Conservation (phyloP, 108 stramenopile genomes). For the Parmales sp. region DNA sequence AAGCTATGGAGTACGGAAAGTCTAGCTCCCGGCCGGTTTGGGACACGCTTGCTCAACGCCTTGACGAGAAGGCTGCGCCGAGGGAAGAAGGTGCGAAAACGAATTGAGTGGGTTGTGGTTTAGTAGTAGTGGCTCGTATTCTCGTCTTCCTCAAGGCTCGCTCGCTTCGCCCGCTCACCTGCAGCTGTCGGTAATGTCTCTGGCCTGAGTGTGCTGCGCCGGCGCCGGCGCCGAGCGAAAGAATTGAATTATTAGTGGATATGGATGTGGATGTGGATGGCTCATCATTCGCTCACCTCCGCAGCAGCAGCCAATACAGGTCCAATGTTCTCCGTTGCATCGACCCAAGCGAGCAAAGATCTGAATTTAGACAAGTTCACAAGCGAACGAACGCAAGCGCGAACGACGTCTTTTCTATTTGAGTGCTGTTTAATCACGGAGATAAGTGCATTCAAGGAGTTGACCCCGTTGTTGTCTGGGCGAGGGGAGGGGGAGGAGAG, state of each 20-base stretch:
- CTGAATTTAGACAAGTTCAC: not conserved
- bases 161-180: no score
- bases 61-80: not conserved
- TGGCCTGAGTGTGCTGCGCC: not conserved
- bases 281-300: no score
- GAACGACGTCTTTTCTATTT: not conserved
- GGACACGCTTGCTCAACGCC: not conserved
- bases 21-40: not conserved
- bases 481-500: not conserved
- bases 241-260: no score
- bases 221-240: no score
- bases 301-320: not conserved
- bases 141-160: no score
- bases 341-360: not conserved
- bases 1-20: no score
- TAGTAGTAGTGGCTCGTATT: no score
- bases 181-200: slow-evolving; percentile 7
- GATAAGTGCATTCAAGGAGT: not conserved
- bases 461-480: not conserved
- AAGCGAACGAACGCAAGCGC: not conserved
- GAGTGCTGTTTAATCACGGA: slow-evolving; percentile 1
- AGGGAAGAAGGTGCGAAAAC: no score
- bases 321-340: not conserved
- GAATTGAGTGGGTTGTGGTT: no score
- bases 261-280: no score